Conservation (phyloP, 2,329 filamentous ascomycete species). For the Cladosporium sphaerospermum region DNA sequence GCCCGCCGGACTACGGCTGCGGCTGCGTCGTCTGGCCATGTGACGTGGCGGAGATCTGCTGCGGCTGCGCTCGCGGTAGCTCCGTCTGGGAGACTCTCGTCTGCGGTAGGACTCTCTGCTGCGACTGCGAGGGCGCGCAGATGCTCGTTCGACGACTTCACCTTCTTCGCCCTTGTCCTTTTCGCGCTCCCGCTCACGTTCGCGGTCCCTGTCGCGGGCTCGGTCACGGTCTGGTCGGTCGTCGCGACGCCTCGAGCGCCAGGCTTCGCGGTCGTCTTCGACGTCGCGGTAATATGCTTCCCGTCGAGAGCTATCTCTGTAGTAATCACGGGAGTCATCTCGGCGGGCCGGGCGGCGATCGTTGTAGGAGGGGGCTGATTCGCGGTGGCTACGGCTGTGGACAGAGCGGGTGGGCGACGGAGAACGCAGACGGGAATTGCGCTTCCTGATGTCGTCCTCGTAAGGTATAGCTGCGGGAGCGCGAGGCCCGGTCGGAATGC, state of each 20-base stretch:
- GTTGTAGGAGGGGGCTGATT: slow-evolving; percentile 14
- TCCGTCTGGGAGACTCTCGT: slow-evolving; percentile 6
- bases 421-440: slow-evolving; percentile 20
- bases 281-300: slow-evolving; percentile 26
- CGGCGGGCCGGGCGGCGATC: slow-evolving; percentile 20
- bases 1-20: slow-evolving; percentile 19
- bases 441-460: slow-evolving; percentile 16
- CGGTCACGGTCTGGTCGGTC: slow-evolving; percentile 21
- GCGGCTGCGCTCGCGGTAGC: slow-evolving; percentile 8
- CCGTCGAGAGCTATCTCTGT: slow-evolving; percentile 13
- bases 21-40: slow-evolving; percentile 4
- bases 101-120: slow-evolving; percentile 12
- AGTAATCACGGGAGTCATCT: neutral
- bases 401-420: slow-evolving; percentile 24
- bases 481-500: slow-evolving; percentile 8
- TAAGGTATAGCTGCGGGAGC: slow-evolving; percentile 9
- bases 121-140: slow-evolving; percentile 10
- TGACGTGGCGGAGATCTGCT: slow-evolving; percentile 3
- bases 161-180: slow-evolving; percentile 13
- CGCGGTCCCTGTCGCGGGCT: slow-evolving; percentile 14
- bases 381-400: slow-evolving; percentile 22
- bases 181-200: slow-evolving; percentile 2
- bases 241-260: slow-evolving; percentile 24
- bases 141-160: slow-evolving; percentile 13
- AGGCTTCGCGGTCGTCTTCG: slow-evolving; percentile 28